Percentiles rank a stretch among this genome's conserved stretches.
Conservation (phyloP, 805 yeast genomes). For the Tetrapisispora pingtungensis region DNA sequence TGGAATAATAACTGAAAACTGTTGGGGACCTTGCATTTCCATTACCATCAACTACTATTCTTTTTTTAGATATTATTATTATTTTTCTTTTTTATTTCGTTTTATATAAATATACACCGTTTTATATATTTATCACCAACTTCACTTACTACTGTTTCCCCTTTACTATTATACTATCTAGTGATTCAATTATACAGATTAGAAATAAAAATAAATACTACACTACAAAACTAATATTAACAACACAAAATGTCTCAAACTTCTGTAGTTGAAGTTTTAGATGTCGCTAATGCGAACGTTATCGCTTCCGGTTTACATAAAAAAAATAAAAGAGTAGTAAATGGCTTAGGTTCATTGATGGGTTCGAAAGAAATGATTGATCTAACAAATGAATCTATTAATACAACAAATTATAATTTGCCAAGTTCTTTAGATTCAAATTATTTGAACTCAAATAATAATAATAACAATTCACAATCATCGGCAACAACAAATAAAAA, state of each 20-base stretch:
- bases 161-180: too few species aligned
- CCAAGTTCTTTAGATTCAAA: neutral
- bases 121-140: too few species aligned
- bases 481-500: conserved; percentile 21
- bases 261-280: conserved; percentile 18
- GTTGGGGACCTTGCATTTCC: too few species aligned
- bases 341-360: conserved; percentile 73
- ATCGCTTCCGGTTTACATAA: conserved; percentile 77
- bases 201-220: too few species aligned
- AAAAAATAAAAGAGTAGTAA: conserved; percentile 59
- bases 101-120: too few species aligned
- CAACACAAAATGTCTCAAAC: neutral
- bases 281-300: conserved; percentile 61
- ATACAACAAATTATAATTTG: conserved; percentile 24
- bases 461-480: neutral
- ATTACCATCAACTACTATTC: too few species aligned
- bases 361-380: conserved; percentile 66
- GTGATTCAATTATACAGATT: too few species aligned
- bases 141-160: too few species aligned
- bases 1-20: too few species aligned
- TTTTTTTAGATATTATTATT: too few species aligned
- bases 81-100: too few species aligned
- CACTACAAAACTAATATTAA: neutral
- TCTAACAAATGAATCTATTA: conserved; percentile 22
- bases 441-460: too few species aligned